Percentiles rank a stretch among this genome's conserved stretches.
phyloP scores from a whole-genome alignment of 805 yeast genomes.

The Myxozyma vanderwaltii region DNA sequence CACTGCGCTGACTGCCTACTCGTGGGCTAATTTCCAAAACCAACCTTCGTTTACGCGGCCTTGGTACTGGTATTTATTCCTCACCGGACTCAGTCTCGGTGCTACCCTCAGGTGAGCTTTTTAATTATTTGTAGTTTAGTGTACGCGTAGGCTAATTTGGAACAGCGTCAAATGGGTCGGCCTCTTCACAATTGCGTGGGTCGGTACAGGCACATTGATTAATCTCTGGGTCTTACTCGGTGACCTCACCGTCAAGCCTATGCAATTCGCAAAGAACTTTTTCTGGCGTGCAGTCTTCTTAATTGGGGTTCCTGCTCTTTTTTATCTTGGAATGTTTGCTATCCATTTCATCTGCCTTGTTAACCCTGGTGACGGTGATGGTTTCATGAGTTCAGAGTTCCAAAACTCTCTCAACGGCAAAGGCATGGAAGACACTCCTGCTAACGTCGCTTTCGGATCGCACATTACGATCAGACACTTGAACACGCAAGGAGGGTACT shows the following conservation, averaged over 20 bases:
- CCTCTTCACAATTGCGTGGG: constrained; percentile 65
- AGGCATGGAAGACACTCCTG: constrained; percentile 51
- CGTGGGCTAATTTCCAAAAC: constrained; percentile 53
- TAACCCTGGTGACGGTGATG: constrained; percentile 60
- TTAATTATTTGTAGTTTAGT: background rate
- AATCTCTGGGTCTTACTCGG: constrained; percentile 72
- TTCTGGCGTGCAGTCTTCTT: constrained; percentile 48
- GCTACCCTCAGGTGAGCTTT: constrained; percentile 44
- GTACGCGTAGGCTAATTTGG: background rate
- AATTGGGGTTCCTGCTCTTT: constrained; percentile 55
- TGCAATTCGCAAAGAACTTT: constrained; percentile 47
- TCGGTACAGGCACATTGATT: constrained; percentile 51
- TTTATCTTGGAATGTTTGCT: constrained; percentile 61
- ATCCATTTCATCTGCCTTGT: constrained; percentile 54
- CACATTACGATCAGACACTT: constrained; percentile 70
- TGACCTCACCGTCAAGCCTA: constrained; percentile 52
- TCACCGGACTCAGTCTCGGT: constrained; percentile 56
- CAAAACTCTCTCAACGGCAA: constrained; percentile 58
- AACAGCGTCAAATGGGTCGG: constrained; percentile 72
- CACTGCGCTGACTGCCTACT: constrained; percentile 52
- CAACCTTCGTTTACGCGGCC: constrained; percentile 48
- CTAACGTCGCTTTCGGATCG: constrained; percentile 73
- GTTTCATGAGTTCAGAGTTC: constrained; percentile 66
- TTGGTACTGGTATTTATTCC: constrained; percentile 58
- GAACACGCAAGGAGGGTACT: constrained; percentile 69